These are phyloP conservation scores for Takakia lepidozioides DNA, from an alignment of 225 moss, liverwort and hornwort genomes.

Conservation along the genomic window DNA sequence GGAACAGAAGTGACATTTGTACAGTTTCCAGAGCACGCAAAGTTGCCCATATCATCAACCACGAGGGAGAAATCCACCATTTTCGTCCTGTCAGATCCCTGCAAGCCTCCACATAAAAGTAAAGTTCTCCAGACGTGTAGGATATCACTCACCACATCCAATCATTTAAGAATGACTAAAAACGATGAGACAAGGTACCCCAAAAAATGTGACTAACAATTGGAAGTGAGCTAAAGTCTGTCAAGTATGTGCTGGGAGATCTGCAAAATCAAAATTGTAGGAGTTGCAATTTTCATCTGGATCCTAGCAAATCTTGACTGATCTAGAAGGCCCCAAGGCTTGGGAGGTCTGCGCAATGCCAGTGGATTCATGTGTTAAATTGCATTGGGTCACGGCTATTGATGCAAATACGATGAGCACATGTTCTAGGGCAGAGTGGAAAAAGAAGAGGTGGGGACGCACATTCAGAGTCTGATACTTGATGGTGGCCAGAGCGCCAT, in stretches of 20 bases:
- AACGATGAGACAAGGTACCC: not conserved
- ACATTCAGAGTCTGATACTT: not conserved
- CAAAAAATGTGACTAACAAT: not conserved
- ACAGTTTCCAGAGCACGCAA: conserved; percentile 1
- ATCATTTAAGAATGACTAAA: not conserved
- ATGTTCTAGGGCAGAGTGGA: too few species aligned
- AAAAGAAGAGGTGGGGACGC: not conserved
- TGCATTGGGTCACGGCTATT: not conserved
- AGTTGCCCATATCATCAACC: conserved; percentile 3
- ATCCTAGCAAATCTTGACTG: too few species aligned
- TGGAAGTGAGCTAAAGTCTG: not conserved
- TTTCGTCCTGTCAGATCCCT: not conserved
- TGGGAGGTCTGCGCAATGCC: not conserved
- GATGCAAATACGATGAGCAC: not conserved
- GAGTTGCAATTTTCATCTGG: too few species aligned
- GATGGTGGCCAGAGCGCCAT: not conserved
- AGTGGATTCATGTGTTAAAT: too few species aligned
- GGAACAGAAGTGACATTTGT: not conserved
- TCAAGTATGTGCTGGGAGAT: not conserved
- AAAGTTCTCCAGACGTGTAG: not conserved
- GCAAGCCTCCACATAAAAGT: too few species aligned
- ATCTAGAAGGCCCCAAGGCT: not conserved
- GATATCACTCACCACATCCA: not conserved
- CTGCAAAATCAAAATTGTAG: too few species aligned
- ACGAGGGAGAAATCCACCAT: not conserved